phyloP scores from a whole-genome alignment of 768 basidiomycete genomes.

The Leucosporidium creatinivorum region DNA sequence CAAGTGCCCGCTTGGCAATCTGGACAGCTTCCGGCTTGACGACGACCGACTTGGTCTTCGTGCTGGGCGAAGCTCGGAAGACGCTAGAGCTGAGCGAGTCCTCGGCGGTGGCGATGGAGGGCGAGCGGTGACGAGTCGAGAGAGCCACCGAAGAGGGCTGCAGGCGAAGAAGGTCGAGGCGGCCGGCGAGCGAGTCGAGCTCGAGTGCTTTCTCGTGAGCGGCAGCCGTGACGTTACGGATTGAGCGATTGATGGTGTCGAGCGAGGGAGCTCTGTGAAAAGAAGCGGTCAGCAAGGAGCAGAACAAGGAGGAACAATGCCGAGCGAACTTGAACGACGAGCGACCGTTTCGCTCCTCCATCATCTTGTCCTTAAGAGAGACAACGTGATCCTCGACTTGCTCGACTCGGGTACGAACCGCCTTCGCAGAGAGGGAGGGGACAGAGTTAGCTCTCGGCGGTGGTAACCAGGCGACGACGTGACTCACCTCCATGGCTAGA shows the following conservation, averaged over 20 bases:
- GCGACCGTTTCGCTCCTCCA: conserved; percentile 44
- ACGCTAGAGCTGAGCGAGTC: conserved; percentile 12
- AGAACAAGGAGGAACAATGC: background rate
- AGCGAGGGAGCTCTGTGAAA: conserved; percentile 64
- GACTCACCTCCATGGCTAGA: conserved; percentile 55
- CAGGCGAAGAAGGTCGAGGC: conserved; percentile 35
- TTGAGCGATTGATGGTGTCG: conserved; percentile 75
- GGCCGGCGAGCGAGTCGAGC: conserved; percentile 41
- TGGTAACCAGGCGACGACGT: background rate
- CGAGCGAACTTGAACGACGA: conserved; percentile 25
- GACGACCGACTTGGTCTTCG: conserved; percentile 21
- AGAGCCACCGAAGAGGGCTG: background rate
- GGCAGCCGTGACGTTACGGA: conserved; percentile 65
- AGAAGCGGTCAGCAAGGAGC: conserved; percentile 5
- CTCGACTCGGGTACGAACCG: conserved; percentile 63
- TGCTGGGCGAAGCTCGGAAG: conserved; percentile 39
- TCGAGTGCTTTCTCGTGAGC: conserved; percentile 38
- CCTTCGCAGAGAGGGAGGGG: conserved; percentile 43
- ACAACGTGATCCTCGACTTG: conserved; percentile 71
- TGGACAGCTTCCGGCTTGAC: background rate
- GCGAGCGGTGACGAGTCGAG: conserved; percentile 2
- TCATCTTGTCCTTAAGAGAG: conserved; percentile 61
- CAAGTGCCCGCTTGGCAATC: conserved; percentile 68
- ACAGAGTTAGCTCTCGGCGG: conserved; percentile 12
- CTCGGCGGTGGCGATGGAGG: conserved; percentile 19